Evolutionary conservation across 2,329 filamentous ascomycete species (phyloP), one percentile per base, ranked within the genome.

Genomic region (Xylaria sp.): DNA sequence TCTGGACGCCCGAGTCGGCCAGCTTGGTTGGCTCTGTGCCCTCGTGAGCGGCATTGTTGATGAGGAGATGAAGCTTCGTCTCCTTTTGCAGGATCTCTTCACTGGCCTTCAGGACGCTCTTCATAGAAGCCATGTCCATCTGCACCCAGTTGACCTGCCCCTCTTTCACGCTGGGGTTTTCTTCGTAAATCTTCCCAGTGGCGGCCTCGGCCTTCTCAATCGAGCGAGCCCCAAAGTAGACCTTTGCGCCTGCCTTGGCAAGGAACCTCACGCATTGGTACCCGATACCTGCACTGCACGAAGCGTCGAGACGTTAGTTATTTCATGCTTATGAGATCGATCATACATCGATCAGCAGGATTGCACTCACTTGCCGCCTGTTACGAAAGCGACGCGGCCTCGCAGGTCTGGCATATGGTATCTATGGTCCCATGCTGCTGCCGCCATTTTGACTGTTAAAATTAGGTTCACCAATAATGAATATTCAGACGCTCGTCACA

Each of bases 1-100:
- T 17, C n/a, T 57, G 54, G 11, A 57, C 33, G 15, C 54, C 54
- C 2, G 54, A 40, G 40, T 57, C 54, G 15, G 54, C 54, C 9
- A 57, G 4, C 6, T 57, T 57, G 33, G 54, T 33, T 4, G 54
- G 54, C 43, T 57, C 54, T 25, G 54, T 40, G 38, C 54, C 54
- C 17, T 57, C 54, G 15, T 57, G 54, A 35, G 54, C 54, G 45
- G 54, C 54, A 40, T 57, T 57, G 35, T 57, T 57, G 54, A 57
- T 57, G 1, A 57, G 23, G 43, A 57, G 14, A 23, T 57, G 31
- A 15, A 57, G 21, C 4, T 17, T 40, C 35, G 54, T 40, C 43
- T 57, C 54, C 9, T 4, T 31, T 1, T 40, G 11, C 21, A 31
- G 21, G 8, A 57, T 12, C n/a, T 57, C 47, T 2, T 49, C 43